Percentiles rank a stretch among this genome's conserved stretches.
phyloP scores from a whole-genome alignment of 83 land plant species.

The Larix sibirica region DNA sequence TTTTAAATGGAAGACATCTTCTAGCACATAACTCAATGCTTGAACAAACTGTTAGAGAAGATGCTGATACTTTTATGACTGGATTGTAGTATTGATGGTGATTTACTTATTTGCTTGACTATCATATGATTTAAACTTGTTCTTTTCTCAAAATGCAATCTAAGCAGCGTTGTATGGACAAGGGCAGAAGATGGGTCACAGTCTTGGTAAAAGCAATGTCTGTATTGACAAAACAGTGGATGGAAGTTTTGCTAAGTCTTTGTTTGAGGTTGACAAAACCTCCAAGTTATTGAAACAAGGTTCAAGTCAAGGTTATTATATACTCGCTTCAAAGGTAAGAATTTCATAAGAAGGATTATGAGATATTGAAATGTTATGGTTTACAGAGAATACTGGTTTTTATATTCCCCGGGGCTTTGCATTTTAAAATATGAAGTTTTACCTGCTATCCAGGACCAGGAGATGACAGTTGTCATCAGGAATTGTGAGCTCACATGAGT shows the following conservation, averaged over 20 bases:
- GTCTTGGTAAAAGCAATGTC: background rate
- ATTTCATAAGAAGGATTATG: background rate
- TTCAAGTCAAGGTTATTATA: background rate
- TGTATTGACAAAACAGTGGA: background rate
- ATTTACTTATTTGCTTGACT: background rate
- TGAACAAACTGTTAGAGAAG: slow-evolving; percentile 17
- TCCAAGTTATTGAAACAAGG: background rate
- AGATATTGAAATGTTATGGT: background rate
- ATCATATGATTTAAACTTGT: background rate
- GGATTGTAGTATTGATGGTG: background rate
- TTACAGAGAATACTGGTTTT: background rate
- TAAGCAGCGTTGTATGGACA: slow-evolving; percentile 1
- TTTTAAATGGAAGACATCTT: slow-evolving; percentile 7
- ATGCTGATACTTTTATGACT: background rate
- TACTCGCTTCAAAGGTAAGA: slow-evolving; percentile 14
- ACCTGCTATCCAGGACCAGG: slow-evolving; percentile 4
- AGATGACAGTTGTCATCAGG: background rate
- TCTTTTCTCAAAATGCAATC: background rate
- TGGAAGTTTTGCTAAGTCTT: background rate
- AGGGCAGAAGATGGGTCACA: slow-evolving; percentile 11
- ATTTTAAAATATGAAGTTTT: background rate
- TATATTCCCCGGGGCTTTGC: background rate
- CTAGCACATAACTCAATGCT: slow-evolving; percentile 12
- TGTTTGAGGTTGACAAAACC: background rate
- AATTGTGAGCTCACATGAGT: background rate